phyloP scores from a whole-genome alignment of 129 eudicot species.

The Artemisia argyi region DNA sequence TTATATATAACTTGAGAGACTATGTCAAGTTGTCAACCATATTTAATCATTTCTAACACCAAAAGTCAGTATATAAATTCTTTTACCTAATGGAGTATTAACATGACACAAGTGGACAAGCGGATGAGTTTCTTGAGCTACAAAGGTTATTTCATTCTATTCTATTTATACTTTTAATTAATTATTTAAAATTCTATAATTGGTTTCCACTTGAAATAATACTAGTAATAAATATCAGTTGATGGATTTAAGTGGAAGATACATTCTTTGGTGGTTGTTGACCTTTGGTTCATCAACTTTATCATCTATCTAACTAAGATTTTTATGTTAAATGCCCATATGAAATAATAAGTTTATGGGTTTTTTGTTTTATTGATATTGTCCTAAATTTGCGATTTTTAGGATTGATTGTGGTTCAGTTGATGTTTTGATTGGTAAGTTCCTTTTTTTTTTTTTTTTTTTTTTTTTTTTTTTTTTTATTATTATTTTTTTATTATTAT shows the following conservation, averaged over 20 bases:
- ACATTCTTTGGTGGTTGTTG: slow-evolving; percentile 40
- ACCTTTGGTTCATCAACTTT: slow-evolving; percentile 31
- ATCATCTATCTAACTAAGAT: slow-evolving; percentile 5
- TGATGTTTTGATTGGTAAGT: slow-evolving; percentile 27
- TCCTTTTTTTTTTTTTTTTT: background rate
- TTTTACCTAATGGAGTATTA: background rate
- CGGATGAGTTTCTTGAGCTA: slow-evolving; percentile 27
- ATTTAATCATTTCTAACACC: background rate
- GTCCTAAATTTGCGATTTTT: slow-evolving; percentile 20
- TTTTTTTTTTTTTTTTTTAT: no score
- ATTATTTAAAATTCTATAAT: background rate
- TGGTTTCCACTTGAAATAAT: slow-evolving; percentile 29
- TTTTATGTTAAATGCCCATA: slow-evolving; percentile 23
- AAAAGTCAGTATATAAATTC: background rate
- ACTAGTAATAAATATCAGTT: slow-evolving; percentile 19
- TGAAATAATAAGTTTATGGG: slow-evolving; percentile 9
- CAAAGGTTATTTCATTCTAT: slow-evolving; percentile 13
- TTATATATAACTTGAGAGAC: no score
- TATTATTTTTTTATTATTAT: no score
- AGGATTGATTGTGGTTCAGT: slow-evolving; percentile 22
- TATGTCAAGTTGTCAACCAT: no score
- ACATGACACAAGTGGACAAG: slow-evolving; percentile 29
- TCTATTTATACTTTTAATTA: slow-evolving; percentile 17
- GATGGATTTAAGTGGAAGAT: slow-evolving; percentile 26
- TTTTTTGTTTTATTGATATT: slow-evolving; percentile 10